phyloP scores from a whole-genome alignment of 2,329 filamentous ascomycete species.

The Ceratocystis papillata region DNA sequence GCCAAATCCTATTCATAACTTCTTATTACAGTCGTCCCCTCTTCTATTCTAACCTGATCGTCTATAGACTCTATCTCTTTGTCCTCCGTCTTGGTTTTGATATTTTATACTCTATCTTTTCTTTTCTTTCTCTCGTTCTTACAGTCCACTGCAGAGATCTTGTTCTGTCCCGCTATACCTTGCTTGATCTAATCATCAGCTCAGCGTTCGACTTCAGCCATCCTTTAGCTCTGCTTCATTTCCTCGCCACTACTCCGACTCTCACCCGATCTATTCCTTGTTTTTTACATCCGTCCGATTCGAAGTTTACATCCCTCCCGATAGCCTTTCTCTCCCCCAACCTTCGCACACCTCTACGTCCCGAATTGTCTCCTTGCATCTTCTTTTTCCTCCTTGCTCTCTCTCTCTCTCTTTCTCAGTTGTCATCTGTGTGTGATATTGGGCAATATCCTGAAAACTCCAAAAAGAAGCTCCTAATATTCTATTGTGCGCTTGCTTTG shows the following conservation, averaged over 20 bases:
- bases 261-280: constrained; percentile 3
- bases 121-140: constrained; percentile 5
- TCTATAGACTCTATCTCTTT: neutral
- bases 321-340: neutral
- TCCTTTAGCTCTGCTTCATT: neutral
- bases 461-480: neutral
- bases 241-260: constrained; percentile 7
- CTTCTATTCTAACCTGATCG: neutral
- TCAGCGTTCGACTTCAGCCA: neutral
- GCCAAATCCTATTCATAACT: neutral
- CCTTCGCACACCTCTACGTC: neutral
- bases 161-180: neutral
- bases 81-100: neutral
- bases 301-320: neutral
- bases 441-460: neutral
- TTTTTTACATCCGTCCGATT: neutral
- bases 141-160: neutral
- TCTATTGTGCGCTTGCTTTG: neutral
- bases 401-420: neutral
- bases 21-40: neutral
- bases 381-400: neutral
- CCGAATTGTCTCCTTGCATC: neutral
- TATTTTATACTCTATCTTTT: neutral
- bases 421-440: neutral
- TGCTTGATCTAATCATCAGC: neutral